Conservation (phyloP, 1,284 basidiomycete genomes). For the Athelia psychrophila region DNA sequence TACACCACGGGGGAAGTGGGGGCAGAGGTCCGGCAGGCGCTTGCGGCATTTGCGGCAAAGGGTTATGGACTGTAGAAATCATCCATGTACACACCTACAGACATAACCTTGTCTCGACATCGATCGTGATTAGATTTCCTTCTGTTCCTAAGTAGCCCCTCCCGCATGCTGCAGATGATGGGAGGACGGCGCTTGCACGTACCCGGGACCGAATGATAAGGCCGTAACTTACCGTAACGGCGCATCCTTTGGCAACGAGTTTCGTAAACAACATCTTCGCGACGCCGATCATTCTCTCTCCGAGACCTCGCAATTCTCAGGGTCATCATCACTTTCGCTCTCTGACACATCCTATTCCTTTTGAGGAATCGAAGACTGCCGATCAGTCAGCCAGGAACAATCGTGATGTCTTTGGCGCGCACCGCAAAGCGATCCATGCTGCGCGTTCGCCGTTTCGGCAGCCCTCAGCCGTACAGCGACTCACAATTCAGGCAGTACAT, state of each 20-base stretch:
- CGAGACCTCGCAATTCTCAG: background rate
- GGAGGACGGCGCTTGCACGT: background rate
- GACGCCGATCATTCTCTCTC: background rate
- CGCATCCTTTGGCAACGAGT: no score
- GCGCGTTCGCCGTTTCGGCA: no score
- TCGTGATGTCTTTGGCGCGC: background rate
- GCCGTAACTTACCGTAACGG: no score
- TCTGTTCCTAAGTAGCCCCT: background rate
- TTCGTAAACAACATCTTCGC: background rate
- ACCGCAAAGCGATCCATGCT: no score
- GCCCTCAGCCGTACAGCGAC: no score
- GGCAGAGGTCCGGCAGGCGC: constrained; percentile 33
- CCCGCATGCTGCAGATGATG: constrained; percentile 1
- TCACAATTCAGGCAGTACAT: no score
- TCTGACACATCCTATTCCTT: background rate
- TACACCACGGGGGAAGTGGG: constrained; percentile 54
- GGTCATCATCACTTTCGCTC: background rate
- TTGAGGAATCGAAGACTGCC: background rate
- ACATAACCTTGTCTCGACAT: constrained; percentile 8
- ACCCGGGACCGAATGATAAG: background rate
- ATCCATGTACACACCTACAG: no score
- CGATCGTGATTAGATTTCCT: background rate
- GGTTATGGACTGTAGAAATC: background rate
- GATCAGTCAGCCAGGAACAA: background rate
- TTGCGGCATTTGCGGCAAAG: constrained; percentile 27